Evolutionary conservation across 352 stramenopile species (phyloP), one percentile per base, ranked within the genome.

Genomic region (Globisporangium cylindrosporum): DNA sequence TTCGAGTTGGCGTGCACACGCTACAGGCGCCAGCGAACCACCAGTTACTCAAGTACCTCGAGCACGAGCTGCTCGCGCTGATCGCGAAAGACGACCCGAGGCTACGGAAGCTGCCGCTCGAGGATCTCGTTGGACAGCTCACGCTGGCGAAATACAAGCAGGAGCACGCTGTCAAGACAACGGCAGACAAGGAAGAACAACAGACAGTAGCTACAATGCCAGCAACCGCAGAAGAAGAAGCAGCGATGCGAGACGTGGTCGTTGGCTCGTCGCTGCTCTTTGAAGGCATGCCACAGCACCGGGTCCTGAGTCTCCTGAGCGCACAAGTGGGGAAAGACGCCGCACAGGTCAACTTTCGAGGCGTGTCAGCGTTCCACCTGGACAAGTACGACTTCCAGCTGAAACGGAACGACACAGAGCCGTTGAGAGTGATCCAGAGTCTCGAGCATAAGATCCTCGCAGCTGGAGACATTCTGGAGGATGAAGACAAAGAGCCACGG

Each of bases 11-110:
- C 1, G 38, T 84, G 6, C 72, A 84, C 54, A 48, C 71, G 51
- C 70, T 84, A 51, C 70, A 81, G 49, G 73, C 77, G 1, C 69
- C 68, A 15, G 54, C 68, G 1, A 62, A 68, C 59, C 72, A 84
- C 48, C 59, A 73, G 10, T 72, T 77, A 12, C 38, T 84, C 18
- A 68, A 38, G 57, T 75, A 70, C 36, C 29, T 84, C 22, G 74
- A 81, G 66, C 29, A 65, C 1, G 62, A 70, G 29, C 63, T 84
- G 2, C 36, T 70, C 14, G n/a, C 67, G 27, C 65, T 80, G 54
- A 66, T 76, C 15, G 68, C 66, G 34, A 2, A 22, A 3, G 72
- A 75, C 12, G 77, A 84, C 36, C 29, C 56, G 0, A 65, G 56
- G 54, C 66, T 84, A 59, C 56, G 67, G 10, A 27, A 69, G n/a